phyloP scores from a whole-genome alignment of 257 asterid species.

The Ligustrum vulgare region DNA sequence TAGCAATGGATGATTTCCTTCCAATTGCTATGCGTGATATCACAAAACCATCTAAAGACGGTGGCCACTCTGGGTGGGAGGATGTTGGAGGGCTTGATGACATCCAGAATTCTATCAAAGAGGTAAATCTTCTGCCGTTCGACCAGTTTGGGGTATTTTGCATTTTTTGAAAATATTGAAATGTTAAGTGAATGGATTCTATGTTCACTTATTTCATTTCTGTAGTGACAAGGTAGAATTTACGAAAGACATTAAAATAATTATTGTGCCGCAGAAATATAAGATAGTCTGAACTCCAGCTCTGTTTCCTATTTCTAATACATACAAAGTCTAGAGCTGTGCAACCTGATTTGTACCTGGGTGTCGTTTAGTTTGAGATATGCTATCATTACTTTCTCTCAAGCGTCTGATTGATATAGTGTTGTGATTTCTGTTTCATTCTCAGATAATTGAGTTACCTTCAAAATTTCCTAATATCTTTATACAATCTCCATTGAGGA shows the following conservation, averaged over 20 bases:
- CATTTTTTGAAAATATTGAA: slow-evolving; percentile 2
- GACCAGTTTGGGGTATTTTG: background rate
- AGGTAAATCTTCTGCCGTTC: slow-evolving; percentile 43
- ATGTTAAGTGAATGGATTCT: background rate
- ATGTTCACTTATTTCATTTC: slow-evolving; percentile 6
- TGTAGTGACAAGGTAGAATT: background rate
- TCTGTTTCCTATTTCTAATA: slow-evolving; percentile 16
- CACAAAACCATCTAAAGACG: slow-evolving; percentile 75
- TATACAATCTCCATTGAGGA: slow-evolving; percentile 83
- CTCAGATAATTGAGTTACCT: slow-evolving; percentile 91
- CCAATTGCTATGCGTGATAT: slow-evolving; percentile 99
- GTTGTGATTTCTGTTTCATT: slow-evolving; percentile 14
- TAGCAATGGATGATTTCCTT: slow-evolving; percentile 83
- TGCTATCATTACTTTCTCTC: background rate
- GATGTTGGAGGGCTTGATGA: slow-evolving; percentile 98
- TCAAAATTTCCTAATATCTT: slow-evolving; percentile 83
- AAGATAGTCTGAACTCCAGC: slow-evolving; percentile 4
- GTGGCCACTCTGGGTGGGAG: slow-evolving; percentile 89
- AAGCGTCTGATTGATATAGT: background rate
- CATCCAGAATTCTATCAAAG: slow-evolving; percentile 73
- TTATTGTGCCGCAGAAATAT: slow-evolving; percentile 8
- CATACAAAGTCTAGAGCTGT: background rate
- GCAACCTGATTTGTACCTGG: background rate
- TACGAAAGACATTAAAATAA: background rate
- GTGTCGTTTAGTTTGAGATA: background rate